Percentiles rank a stretch among this genome's conserved stretches.
phyloP scores from a whole-genome alignment of 1,139 yeast genomes.

The Yamadazyma triangularis region DNA sequence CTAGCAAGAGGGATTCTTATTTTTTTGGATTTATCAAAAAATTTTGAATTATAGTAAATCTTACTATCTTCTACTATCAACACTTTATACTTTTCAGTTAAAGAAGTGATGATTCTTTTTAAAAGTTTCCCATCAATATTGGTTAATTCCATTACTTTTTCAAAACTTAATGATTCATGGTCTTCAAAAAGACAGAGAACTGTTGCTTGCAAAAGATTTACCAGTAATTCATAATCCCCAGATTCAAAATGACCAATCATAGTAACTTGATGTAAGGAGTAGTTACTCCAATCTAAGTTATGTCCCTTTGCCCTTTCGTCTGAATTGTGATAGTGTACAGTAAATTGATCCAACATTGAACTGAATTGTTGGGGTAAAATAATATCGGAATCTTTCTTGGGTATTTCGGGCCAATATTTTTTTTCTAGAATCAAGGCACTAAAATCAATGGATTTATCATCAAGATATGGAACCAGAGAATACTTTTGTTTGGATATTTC shows the following conservation, averaged over 20 bases:
- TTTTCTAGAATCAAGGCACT: slow-evolving; percentile 31
- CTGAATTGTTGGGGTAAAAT: slow-evolving; percentile 15
- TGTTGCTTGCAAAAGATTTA: slow-evolving; percentile 37
- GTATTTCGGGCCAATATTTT: slow-evolving; percentile 41
- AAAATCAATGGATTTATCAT: slow-evolving; percentile 19
- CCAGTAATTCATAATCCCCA: slow-evolving; percentile 30
- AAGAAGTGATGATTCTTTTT: slow-evolving; percentile 23
- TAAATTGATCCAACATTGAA: slow-evolving; percentile 13
- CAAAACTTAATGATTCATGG: slow-evolving; percentile 12
- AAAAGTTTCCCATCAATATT: slow-evolving; percentile 25
- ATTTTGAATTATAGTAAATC: slow-evolving; percentile 20
- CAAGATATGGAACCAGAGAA: slow-evolving; percentile 8
- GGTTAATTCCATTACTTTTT: slow-evolving; percentile 18
- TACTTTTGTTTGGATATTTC: slow-evolving; percentile 16
- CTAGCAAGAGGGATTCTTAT: slow-evolving; percentile 28
- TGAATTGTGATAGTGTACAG: slow-evolving; percentile 12
- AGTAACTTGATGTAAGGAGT: slow-evolving; percentile 31
- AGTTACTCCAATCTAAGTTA: slow-evolving; percentile 28
- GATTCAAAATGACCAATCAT: slow-evolving; percentile 23
- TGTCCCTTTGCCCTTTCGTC: slow-evolving; percentile 17
- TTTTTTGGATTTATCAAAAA: slow-evolving; percentile 24
- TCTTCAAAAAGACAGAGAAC: slow-evolving; percentile 29
- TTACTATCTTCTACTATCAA: slow-evolving; percentile 12
- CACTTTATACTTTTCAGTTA: slow-evolving; percentile 28
- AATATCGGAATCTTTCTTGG: slow-evolving; percentile 20